These are phyloP conservation scores for Lactarius akahatsu DNA, from an alignment of 768 basidiomycete genomes.

Conservation along the genomic window DNA sequence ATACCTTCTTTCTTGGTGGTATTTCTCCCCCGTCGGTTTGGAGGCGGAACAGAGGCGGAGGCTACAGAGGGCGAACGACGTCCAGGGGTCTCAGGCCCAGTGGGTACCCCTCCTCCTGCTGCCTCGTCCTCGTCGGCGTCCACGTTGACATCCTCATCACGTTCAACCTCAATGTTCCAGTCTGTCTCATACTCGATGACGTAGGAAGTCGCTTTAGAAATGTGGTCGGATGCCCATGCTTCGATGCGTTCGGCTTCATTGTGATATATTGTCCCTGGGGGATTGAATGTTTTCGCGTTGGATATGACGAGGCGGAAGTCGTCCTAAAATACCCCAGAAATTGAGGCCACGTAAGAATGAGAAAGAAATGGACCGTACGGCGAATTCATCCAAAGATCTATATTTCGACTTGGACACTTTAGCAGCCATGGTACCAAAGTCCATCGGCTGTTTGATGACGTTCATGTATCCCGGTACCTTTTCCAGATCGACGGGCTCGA, in stretches of 20 bases:
- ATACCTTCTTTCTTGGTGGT: slow-evolving; percentile 38
- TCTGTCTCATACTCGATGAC: slow-evolving; percentile 82
- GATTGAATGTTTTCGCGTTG: slow-evolving; percentile 78
- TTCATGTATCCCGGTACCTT: slow-evolving; percentile 64
- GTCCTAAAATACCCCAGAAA: slow-evolving; percentile 19
- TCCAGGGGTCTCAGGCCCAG: slow-evolving; percentile 32
- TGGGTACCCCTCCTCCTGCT: slow-evolving; percentile 17
- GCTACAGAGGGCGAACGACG: slow-evolving; percentile 34
- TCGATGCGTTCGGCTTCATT: slow-evolving; percentile 73
- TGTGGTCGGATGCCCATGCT: slow-evolving; percentile 69
- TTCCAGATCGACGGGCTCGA: slow-evolving; percentile 60
- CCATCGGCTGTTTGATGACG: slow-evolving; percentile 85
- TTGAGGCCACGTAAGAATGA: neutral
- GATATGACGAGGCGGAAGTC: slow-evolving; percentile 71
- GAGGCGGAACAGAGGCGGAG: slow-evolving; percentile 22
- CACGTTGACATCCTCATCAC: slow-evolving; percentile 35
- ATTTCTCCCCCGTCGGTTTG: slow-evolving; percentile 41
- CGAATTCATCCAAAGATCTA: slow-evolving; percentile 75
- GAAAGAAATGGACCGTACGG: slow-evolving; percentile 43
- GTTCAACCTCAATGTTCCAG: slow-evolving; percentile 80
- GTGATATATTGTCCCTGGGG: slow-evolving; percentile 69
- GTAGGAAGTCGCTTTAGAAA: slow-evolving; percentile 63
- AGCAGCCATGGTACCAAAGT: slow-evolving; percentile 79
- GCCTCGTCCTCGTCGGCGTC: slow-evolving; percentile 48
- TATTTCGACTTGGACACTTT: slow-evolving; percentile 80